Conservation (phyloP, 768 basidiomycete genomes). For the Trichaptum fuscoviolaceum region DNA sequence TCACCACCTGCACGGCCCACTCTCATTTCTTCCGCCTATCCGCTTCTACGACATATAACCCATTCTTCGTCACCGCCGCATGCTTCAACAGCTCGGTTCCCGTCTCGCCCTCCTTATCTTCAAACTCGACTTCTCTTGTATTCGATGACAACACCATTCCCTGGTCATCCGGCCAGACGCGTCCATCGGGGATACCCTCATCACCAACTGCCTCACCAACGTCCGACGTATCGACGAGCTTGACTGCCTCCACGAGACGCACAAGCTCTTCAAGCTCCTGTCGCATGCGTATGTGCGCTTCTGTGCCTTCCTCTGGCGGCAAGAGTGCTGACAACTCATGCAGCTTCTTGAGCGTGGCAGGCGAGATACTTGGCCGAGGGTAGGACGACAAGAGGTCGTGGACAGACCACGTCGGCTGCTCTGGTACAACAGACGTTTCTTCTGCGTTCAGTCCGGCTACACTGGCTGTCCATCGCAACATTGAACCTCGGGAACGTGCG, state of each 20-base stretch:
- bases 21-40: constrained; percentile 16
- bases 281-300: constrained; percentile 46
- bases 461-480: background rate
- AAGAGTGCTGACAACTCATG: constrained; percentile 70
- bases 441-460: constrained; percentile 19
- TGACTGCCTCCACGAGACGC: constrained; percentile 77
- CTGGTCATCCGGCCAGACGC: constrained; percentile 35
- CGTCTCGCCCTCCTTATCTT: constrained; percentile 21
- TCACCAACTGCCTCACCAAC: constrained; percentile 10
- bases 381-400: constrained; percentile 72
- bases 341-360: constrained; percentile 53
- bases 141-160: constrained; percentile 26
- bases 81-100: constrained; percentile 45
- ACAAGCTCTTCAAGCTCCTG: constrained; percentile 65
- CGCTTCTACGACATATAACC: constrained; percentile 60
- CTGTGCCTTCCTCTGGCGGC: constrained; percentile 56
- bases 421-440: constrained; percentile 62
- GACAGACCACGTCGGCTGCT: constrained; percentile 75
- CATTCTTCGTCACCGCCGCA: constrained; percentile 45
- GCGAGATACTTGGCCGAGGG: constrained; percentile 56
- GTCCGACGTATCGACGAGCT: constrained; percentile 39
- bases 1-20: background rate
- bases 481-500: no score
- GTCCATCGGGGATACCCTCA: constrained; percentile 32
- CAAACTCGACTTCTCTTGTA: constrained; percentile 5